Conservation (phyloP, 805 yeast genomes). For the Suhomyces sp. region DNA sequence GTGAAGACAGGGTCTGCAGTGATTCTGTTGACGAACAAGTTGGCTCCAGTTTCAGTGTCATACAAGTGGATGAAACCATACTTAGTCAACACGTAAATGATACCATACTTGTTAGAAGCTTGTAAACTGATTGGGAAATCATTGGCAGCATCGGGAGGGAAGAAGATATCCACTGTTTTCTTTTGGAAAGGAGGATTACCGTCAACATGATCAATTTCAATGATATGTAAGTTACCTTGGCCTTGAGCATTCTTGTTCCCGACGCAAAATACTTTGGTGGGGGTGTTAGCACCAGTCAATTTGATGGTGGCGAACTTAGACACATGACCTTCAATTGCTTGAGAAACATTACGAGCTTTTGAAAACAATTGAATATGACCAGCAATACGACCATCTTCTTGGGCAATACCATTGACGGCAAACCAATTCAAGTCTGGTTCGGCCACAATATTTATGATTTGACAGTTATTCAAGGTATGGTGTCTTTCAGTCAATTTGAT, state of each 20-base stretch:
- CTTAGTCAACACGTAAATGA: constrained; percentile 86
- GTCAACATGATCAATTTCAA: constrained; percentile 93
- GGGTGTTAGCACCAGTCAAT: constrained; percentile 67
- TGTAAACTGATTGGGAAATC: constrained; percentile 96
- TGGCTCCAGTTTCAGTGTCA: constrained; percentile 89
- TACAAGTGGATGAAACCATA: constrained; percentile 95
- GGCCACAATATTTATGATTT: constrained; percentile 86
- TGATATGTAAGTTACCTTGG: constrained; percentile 76
- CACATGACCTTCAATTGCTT: constrained; percentile 97
- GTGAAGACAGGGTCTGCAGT: constrained; percentile 95
- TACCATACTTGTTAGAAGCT: constrained; percentile 81
- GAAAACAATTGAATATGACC: constrained; percentile 95
- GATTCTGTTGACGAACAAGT: constrained; percentile 92
- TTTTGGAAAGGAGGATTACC: constrained; percentile 82
- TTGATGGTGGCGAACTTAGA: constrained; percentile 80
- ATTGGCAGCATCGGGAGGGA: constrained; percentile 93
- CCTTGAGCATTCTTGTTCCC: constrained; percentile 82
- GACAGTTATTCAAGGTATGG: constrained; percentile 71
- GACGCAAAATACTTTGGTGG: constrained; percentile 86
- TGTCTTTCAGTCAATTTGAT: constrained; percentile 79
- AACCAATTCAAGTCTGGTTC: constrained; percentile 86
- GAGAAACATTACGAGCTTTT: constrained; percentile 86
- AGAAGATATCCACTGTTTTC: constrained; percentile 88
- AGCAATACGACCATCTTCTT: constrained; percentile 89
- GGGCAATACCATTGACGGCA: constrained; percentile 92